Percentiles rank a stretch among this genome's conserved stretches.
These are phyloP conservation scores for Ophiocordyceps camponoti-rufipedis DNA, from an alignment of 2,329 filamentous ascomycete species.

Conservation along the genomic window DNA sequence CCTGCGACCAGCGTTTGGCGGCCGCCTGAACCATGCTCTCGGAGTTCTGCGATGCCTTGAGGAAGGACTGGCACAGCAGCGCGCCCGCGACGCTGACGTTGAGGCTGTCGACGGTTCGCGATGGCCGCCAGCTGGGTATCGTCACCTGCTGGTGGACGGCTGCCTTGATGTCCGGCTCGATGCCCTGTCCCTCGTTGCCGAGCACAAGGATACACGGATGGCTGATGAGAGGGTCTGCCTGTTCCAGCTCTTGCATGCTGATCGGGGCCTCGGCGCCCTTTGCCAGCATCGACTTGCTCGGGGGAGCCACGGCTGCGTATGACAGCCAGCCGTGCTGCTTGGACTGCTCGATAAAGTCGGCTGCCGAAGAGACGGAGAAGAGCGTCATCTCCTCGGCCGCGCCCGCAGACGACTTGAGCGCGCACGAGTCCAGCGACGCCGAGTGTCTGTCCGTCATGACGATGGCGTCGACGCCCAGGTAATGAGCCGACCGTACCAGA, in stretches of 20 bases:
- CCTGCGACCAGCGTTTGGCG: neutral
- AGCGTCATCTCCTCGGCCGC: constrained; percentile 67
- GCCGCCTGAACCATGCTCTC: constrained; percentile 3
- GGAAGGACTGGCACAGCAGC: constrained; percentile 40
- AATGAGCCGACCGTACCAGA: constrained; percentile 75
- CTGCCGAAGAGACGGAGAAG: constrained; percentile 48
- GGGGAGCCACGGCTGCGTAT: constrained; percentile 52
- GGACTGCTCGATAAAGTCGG: constrained; percentile 51
- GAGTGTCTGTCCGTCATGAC: constrained; percentile 57
- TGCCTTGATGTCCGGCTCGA: constrained; percentile 44
- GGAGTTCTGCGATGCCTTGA: constrained; percentile 18
- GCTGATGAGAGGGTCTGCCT: constrained; percentile 30
- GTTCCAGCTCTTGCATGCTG: constrained; percentile 29
- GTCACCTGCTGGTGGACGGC: constrained; percentile 47
- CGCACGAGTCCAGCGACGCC: constrained; percentile 55
- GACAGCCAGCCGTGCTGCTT: constrained; percentile 61
- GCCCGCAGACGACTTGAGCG: constrained; percentile 75
- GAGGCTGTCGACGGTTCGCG: constrained; percentile 57
- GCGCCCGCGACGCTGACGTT: constrained; percentile 85
- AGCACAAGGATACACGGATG: constrained; percentile 65
- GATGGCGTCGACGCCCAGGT: constrained; percentile 76
- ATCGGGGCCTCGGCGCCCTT: constrained; percentile 19
- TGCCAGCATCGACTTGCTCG: constrained; percentile 12
- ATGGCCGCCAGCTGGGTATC: constrained; percentile 32
- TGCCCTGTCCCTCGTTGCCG: constrained; percentile 62